A percentile compares a stretch with the other conserved stretches of the same genome.
Conservation (phyloP, 2,329 filamentous ascomycete species). For the Myrmaecium sp. region DNA sequence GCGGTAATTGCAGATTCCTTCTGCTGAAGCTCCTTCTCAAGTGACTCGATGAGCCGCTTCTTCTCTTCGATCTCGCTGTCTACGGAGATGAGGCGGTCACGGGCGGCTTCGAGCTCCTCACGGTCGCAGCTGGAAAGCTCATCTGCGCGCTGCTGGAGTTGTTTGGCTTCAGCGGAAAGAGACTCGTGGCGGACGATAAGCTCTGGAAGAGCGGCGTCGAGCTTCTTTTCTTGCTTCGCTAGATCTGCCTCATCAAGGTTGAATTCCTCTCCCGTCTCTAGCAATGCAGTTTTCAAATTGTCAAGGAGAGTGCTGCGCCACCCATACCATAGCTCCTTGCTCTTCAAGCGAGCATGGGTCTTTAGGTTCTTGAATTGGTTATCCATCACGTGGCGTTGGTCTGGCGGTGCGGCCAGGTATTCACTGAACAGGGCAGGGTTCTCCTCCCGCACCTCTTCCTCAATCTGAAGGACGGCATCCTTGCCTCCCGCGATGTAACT, state of each 20-base stretch:
- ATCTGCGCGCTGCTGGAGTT: conserved; percentile 52
- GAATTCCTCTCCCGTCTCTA: conserved; percentile 63
- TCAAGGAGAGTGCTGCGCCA: conserved; percentile 85
- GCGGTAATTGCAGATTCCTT: conserved; percentile 48
- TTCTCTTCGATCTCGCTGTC: conserved; percentile 56
- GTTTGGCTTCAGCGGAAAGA: conserved; percentile 46
- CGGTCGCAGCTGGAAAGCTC: conserved; percentile 69
- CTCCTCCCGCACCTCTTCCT: conserved; percentile 72
- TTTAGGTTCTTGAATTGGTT: conserved; percentile 97
- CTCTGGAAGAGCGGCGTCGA: conserved; percentile 50
- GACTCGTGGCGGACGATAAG: conserved; percentile 43
- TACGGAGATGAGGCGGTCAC: conserved; percentile 47
- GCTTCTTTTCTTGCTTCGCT: conserved; percentile 47
- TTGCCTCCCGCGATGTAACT: conserved; percentile 91
- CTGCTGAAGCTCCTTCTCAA: conserved; percentile 49
- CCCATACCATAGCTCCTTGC: conserved; percentile 95
- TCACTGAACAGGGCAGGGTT: conserved; percentile 86
- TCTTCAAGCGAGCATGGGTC: conserved; percentile 72
- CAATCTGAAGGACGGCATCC: conserved; percentile 77
- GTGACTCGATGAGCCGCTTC: conserved; percentile 45
- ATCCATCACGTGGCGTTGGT: conserved; percentile 77
- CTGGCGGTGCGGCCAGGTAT: conserved; percentile 70
- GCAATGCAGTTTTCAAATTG: conserved; percentile 64
- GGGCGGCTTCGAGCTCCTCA: conserved; percentile 55
- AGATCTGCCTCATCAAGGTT: conserved; percentile 52